A percentile compares a stretch with the other conserved stretches of the same genome.
Evolutionary conservation across 495 filamentous ascomycete genomes (phyloP).

Genomic region (Tetracladium marchalianum): DNA sequence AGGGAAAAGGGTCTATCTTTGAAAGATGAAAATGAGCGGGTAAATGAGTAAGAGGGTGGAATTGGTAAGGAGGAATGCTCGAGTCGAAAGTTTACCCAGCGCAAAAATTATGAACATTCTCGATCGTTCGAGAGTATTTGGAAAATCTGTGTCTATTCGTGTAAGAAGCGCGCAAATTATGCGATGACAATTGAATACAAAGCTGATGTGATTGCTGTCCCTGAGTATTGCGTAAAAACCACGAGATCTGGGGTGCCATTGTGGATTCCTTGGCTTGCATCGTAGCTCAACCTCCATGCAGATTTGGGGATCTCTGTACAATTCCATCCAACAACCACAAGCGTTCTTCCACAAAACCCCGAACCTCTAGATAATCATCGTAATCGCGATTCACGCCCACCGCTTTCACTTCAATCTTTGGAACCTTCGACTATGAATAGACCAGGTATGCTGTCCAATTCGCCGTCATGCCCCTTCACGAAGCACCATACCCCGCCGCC

Average conservation of each 20-base stretch:
- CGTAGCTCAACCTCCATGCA: not conserved
- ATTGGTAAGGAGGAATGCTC: too few species aligned
- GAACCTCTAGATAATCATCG: conserved; percentile 9
- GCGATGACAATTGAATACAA: too few species aligned
- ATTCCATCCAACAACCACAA: not conserved
- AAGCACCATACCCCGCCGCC: conserved; percentile 17
- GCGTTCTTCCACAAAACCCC: not conserved
- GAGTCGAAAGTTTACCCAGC: too few species aligned
- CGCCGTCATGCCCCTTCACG: conserved; percentile 15
- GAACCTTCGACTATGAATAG: conserved; percentile 39
- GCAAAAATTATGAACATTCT: too few species aligned
- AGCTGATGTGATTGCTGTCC: not conserved
- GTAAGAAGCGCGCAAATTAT: too few species aligned
- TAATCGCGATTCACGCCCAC: not conserved
- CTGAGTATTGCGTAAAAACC: not conserved
- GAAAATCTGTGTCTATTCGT: too few species aligned
- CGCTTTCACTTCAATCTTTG: not conserved
- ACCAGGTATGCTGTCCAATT: conserved; percentile 38
- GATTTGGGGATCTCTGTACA: conserved; percentile 1
- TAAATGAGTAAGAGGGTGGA: too few species aligned
- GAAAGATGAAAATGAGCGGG: too few species aligned
- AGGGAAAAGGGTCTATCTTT: too few species aligned
- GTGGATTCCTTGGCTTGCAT: too few species aligned
- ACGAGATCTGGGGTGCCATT: too few species aligned
- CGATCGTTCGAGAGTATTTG: too few species aligned